Percentiles rank a stretch among this genome's conserved stretches.
These are phyloP conservation scores for Geosmithia putterillii DNA, from an alignment of 2,329 filamentous ascomycete species.

Conservation along the genomic window DNA sequence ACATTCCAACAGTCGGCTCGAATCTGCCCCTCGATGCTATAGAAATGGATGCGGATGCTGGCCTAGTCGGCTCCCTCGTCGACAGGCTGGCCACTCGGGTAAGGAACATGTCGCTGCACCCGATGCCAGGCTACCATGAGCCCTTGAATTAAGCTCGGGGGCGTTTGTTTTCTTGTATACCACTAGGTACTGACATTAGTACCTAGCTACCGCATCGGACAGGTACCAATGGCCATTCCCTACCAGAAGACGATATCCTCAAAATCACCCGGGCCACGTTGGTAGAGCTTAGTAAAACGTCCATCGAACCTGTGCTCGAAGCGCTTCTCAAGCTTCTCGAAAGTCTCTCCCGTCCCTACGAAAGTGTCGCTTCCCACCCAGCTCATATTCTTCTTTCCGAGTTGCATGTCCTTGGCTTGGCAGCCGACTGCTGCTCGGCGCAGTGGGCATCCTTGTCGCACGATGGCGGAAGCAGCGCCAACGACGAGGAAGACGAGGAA, in stretches of 20 bases:
- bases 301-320: slow-evolving; percentile 41
- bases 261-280: slow-evolving; percentile 49
- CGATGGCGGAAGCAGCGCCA: slow-evolving; percentile 3
- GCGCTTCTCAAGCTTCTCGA: slow-evolving; percentile 45
- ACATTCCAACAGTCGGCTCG: neutral
- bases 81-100: slow-evolving; percentile 52
- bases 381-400: slow-evolving; percentile 51
- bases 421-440: slow-evolving; percentile 52
- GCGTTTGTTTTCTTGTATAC: neutral
- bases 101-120: slow-evolving; percentile 9
- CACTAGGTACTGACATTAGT: slow-evolving; percentile 20
- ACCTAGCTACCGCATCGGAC: slow-evolving; percentile 51
- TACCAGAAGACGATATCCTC: slow-evolving; percentile 48
- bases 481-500: slow-evolving; percentile 4
- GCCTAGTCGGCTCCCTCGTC: slow-evolving; percentile 48
- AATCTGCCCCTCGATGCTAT: slow-evolving; percentile 3
- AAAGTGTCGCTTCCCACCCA: slow-evolving; percentile 37
- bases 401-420: slow-evolving; percentile 48
- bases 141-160: neutral
- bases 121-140: neutral
- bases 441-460: slow-evolving; percentile 39
- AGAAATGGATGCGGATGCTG: slow-evolving; percentile 45
- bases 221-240: slow-evolving; percentile 41
- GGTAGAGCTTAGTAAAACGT: slow-evolving; percentile 44
- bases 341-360: slow-evolving; percentile 43